Conservation (phyloP, 352 stramenopile species). For the Phytopythium ostracodes region DNA sequence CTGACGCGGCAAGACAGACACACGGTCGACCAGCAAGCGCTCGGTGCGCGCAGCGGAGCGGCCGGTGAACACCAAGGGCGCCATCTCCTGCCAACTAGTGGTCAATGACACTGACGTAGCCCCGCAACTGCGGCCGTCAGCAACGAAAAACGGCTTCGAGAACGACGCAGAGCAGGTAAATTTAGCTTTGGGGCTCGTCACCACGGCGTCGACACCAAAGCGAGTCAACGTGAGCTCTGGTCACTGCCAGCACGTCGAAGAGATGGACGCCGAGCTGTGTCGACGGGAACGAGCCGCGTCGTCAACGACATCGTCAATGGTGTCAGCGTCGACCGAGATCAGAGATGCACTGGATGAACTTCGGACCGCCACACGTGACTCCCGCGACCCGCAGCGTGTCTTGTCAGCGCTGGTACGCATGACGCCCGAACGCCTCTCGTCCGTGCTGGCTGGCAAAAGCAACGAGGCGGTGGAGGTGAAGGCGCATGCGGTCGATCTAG, state of each 20-base stretch:
- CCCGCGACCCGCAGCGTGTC: slow-evolving; percentile 11
- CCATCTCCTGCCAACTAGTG: slow-evolving; percentile 10
- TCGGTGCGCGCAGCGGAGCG: not conserved
- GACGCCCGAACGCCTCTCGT: slow-evolving; percentile 2
- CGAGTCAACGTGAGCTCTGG: too few species aligned
- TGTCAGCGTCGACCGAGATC: slow-evolving; percentile 11
- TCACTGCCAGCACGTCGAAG: too few species aligned
- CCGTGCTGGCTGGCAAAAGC: not conserved
- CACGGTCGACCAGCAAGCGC: slow-evolving; percentile 23
- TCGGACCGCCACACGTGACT: slow-evolving; percentile 4
- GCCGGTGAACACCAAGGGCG: slow-evolving; percentile 10
- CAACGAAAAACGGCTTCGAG: not conserved
- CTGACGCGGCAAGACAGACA: slow-evolving; percentile 21
- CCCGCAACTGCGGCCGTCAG: not conserved
- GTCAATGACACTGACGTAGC: not conserved
- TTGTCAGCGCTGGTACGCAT: slow-evolving; percentile 2
- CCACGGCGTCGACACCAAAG: not conserved
- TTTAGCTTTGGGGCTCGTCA: not conserved
- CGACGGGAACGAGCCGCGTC: not conserved
- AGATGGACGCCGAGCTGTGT: not conserved
- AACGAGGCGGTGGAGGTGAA: not conserved
- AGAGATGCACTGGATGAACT: slow-evolving; percentile 20
- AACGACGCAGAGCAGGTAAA: not conserved
- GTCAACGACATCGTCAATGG: slow-evolving; percentile 9
- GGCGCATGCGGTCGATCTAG: slow-evolving; percentile 4